Conservation (phyloP, 768 basidiomycete genomes). For the Phylloporus rhodoxanthus region DNA sequence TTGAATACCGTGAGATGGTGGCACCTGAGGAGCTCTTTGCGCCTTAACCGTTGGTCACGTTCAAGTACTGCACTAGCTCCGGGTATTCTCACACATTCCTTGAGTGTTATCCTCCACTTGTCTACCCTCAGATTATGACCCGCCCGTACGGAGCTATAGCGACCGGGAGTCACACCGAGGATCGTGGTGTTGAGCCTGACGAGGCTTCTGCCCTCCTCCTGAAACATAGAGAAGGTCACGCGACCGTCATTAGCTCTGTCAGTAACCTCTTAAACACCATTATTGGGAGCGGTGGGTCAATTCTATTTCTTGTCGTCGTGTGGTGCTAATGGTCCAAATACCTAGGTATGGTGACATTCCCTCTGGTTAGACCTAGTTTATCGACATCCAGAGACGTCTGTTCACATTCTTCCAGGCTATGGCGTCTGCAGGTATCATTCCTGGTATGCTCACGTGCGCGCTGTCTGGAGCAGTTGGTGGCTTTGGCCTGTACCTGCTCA, state of each 20-base stretch:
- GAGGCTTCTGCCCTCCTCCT: conserved; percentile 58
- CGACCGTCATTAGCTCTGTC: conserved; percentile 59
- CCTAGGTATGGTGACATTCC: conserved; percentile 83
- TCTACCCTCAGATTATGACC: conserved; percentile 41
- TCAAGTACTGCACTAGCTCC: neutral
- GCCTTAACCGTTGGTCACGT: neutral
- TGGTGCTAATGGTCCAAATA: neutral
- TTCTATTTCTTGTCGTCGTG: neutral
- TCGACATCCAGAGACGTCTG: neutral
- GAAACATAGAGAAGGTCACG: conserved; percentile 54
- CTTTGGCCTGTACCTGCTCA: conserved; percentile 87
- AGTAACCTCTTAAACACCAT: conserved; percentile 87
- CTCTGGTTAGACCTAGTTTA: conserved; percentile 46
- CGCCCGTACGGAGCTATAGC: conserved; percentile 60
- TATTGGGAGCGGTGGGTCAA: conserved; percentile 76
- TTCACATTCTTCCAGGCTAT: conserved; percentile 56
- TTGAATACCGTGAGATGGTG: neutral
- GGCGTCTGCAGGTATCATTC: conserved; percentile 84
- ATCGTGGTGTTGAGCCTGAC: conserved; percentile 22
- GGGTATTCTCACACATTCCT: neutral
- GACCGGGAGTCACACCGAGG: conserved; percentile 18
- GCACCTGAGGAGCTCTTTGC: too few relatives aligned
- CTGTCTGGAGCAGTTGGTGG: conserved; percentile 71
- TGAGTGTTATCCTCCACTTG: neutral
- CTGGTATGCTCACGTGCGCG: conserved; percentile 82